These are phyloP conservation scores for Nectriaceae sp. DNA, from an alignment of 2,329 filamentous ascomycete species.

Conservation along the genomic window DNA sequence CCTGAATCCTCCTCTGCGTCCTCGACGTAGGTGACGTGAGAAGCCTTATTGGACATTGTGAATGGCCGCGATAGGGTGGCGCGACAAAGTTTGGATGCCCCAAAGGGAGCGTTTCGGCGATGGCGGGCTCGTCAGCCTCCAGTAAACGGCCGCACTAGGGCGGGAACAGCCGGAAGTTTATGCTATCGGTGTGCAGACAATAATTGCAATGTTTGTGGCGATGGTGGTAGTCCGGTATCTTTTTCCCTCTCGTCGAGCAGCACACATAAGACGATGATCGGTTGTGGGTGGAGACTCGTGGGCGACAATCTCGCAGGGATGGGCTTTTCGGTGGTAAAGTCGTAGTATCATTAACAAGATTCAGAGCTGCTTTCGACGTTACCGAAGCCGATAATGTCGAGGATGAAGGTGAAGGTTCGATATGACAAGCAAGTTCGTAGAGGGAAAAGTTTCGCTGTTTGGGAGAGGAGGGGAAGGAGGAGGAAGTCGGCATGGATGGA, in stretches of 20 bases:
- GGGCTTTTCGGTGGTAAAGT: conserved; percentile 7
- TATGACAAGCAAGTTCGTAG: neutral
- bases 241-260: conserved; percentile 21
- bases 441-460: conserved; percentile 11
- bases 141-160: conserved; percentile 31
- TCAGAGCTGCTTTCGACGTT: conserved; percentile 12
- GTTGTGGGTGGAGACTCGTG: conserved; percentile 8
- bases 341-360: conserved; percentile 21
- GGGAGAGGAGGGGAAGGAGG: conserved; percentile 30
- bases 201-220: conserved; percentile 12
- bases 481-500: conserved; percentile 26
- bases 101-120: conserved; percentile 20
- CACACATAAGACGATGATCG: conserved; percentile 22
- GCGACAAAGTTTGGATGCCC: conserved; percentile 22
- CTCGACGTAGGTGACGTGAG: conserved; percentile 47
- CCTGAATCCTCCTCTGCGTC: conserved; percentile 55
- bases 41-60: conserved; percentile 44
- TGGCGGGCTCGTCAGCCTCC: conserved; percentile 24
- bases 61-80: conserved; percentile 17
- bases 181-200: conserved; percentile 18
- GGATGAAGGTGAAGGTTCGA: conserved; percentile 3
- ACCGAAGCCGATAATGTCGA: conserved; percentile 6
- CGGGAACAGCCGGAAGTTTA: conserved; percentile 27
- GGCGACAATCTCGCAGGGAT: conserved; percentile 12
- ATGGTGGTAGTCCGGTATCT: conserved; percentile 28